Base-by-base conservation (phyloP, 768 basidiomycete species). In the Chiua virens region DNA sequence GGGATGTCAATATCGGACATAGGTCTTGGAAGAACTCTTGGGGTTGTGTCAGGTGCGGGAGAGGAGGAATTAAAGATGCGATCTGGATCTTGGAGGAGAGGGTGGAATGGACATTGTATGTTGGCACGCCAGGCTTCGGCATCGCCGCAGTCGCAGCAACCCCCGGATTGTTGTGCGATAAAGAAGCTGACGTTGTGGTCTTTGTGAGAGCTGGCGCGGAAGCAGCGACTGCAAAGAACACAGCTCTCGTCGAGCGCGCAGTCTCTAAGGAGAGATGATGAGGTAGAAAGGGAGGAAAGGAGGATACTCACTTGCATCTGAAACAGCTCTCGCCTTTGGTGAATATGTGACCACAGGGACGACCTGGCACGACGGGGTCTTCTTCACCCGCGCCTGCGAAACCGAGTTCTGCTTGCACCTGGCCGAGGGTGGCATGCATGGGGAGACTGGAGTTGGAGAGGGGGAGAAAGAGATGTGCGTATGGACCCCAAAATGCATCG, bases 71-170 rank as follows among this genome's bases (percentile, higher is more conserved):
- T 53, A 34, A 38, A 30, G 35, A 36, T 8, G 0, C 17, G 47
- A 41, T 63, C 54, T 2, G 54, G 11, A 9, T 61, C 64, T 40
- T 49, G 57, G 49, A 69, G 64, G 32, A 83, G 78, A 13, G 92
- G 90, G 62, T 96, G 92, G 62, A 81, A 81, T 0, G 86, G 83
- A 66, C 92, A 95, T 13, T 75, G 68, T 15, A 89, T 77, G 6
- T 80, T 73, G 6, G 65, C 61, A 30, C 84, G 79, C 93, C 94
- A 98, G 2, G 92, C 91, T 62, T 96, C 89, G 21, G 79, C 75
- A 62, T 98, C 95, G 15, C 93, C 93, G 60, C 96, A 98, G 69
- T 98, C 94, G 64, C 97, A 99, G 59, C 91, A 94, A 5, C 93
- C 90, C 8, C 93, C 89, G 0, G 89, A 86, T 59, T 97, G 93